Conservation (phyloP, 345 rosid genomes). For the Luvunga scandens region DNA sequence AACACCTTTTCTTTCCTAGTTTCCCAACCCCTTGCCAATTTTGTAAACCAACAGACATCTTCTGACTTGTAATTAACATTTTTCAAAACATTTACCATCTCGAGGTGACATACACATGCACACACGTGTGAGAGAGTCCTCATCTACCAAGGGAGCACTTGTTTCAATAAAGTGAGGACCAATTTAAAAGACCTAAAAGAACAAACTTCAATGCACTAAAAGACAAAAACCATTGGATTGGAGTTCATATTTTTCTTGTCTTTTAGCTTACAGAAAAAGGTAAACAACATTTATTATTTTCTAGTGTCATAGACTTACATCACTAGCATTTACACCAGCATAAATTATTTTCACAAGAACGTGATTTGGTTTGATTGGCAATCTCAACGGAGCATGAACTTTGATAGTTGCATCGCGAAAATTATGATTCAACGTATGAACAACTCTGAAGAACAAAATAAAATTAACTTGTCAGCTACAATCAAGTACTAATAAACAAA, state of each 20-base stretch:
- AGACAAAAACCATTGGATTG: neutral
- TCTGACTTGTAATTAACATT: neutral
- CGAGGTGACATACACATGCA: neutral
- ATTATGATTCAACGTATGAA: constrained; percentile 79
- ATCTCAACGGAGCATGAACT: constrained; percentile 43
- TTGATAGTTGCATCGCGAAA: constrained; percentile 80
- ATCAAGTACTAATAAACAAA: neutral
- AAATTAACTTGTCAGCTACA: constrained; percentile 14
- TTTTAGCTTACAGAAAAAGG: neutral
- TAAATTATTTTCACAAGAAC: constrained; percentile 81
- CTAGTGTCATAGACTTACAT: constrained; percentile 63
- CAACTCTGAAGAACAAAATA: constrained; percentile 56
- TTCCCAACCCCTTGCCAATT: neutral
- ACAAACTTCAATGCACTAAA: neutral
- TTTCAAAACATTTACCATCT: neutral
- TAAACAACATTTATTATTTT: constrained; percentile 3
- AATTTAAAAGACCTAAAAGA: neutral
- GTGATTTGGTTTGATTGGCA: constrained; percentile 71
- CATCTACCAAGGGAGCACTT: neutral
- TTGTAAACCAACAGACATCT: neutral
- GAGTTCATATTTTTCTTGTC: neutral
- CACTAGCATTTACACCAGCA: constrained; percentile 99
- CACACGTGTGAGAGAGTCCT: neutral
- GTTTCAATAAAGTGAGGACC: neutral
- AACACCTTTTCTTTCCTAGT: neutral